phyloP scores from a whole-genome alignment of 306 rosid species.

The Quercus ilex region DNA sequence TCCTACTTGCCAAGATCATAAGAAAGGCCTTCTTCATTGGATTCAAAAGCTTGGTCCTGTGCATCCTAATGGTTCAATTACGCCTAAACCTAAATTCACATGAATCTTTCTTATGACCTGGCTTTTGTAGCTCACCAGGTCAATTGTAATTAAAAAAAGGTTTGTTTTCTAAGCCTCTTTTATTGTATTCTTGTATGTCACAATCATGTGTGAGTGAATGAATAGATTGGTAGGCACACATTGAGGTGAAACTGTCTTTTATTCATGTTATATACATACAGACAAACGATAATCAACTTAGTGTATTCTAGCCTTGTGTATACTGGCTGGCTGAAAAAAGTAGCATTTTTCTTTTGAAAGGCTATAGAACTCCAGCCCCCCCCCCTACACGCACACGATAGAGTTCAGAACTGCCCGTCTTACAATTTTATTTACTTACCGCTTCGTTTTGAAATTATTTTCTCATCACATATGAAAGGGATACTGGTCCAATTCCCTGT shows the following conservation, averaged over 20 bases:
- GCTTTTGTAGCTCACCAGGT: slow-evolving; percentile 50
- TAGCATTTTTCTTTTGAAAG: background rate
- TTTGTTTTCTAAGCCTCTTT: slow-evolving; percentile 42
- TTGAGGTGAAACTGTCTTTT: slow-evolving; percentile 29
- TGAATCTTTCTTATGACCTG: slow-evolving; percentile 45
- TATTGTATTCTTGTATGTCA: slow-evolving; percentile 30
- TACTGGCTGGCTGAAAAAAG: background rate
- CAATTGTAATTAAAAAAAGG: slow-evolving; percentile 63
- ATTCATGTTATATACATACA: background rate
- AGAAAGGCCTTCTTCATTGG: slow-evolving; percentile 88
- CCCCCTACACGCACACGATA: background rate
- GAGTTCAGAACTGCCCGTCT: background rate
- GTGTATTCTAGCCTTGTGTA: background rate
- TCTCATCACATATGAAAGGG: background rate
- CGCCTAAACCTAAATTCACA: slow-evolving; percentile 77
- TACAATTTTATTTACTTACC: background rate
- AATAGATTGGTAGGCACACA: slow-evolving; percentile 38
- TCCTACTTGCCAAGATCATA: slow-evolving; percentile 58
- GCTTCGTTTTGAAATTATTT: background rate
- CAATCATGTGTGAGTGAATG: slow-evolving; percentile 31
- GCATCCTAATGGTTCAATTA: slow-evolving; percentile 42
- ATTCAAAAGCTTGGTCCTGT: slow-evolving; percentile 83
- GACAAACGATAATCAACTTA: background rate
- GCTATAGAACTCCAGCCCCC: background rate
- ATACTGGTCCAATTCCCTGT: background rate